Percentiles rank a stretch among this genome's conserved stretches.
Conservation (phyloP, 2,329 filamentous ascomycete species). For the Diatrype stigma region DNA sequence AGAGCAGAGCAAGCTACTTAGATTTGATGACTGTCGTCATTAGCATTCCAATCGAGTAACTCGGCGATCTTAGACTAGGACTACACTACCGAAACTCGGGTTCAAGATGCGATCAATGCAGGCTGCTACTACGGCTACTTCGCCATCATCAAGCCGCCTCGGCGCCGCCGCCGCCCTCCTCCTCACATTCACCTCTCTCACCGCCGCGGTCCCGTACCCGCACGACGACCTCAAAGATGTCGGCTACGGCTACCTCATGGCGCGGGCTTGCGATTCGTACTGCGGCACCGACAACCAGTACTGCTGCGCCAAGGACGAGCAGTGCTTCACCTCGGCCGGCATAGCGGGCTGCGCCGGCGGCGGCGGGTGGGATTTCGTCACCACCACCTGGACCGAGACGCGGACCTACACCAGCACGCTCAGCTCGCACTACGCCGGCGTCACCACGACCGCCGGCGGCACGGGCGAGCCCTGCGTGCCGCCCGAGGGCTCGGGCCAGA, state of each 20-base stretch:
- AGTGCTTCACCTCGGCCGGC: slow-evolving; percentile 48
- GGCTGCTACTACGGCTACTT: too few species aligned
- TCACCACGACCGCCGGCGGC: slow-evolving; percentile 33
- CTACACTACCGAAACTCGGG: slow-evolving; percentile 4
- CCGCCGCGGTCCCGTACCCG: slow-evolving; percentile 45
- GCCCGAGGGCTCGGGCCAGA: slow-evolving; percentile 44
- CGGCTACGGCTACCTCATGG: slow-evolving; percentile 48
- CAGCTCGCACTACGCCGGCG: slow-evolving; percentile 45
- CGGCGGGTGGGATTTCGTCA: slow-evolving; percentile 35
- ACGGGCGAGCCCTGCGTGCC: slow-evolving; percentile 47
- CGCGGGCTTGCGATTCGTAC: slow-evolving; percentile 45
- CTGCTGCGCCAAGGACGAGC: slow-evolving; percentile 47
- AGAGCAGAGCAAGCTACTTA: not conserved
- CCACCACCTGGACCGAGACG: slow-evolving; percentile 59
- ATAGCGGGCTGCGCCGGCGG: slow-evolving; percentile 44
- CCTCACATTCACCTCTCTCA: slow-evolving; percentile 33
- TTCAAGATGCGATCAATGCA: slow-evolving; percentile 33
- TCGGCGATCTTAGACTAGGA: not conserved
- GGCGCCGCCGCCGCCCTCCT: too few species aligned
- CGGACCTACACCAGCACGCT: slow-evolving; percentile 56
- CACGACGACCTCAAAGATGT: slow-evolving; percentile 44
- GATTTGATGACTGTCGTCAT: not conserved
- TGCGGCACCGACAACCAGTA: slow-evolving; percentile 53
- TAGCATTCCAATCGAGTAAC: not conserved
- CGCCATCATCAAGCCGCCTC: slow-evolving; percentile 26